Base-by-base conservation (phyloP, 257 asterid species). In the Rauvolfia tetraphylla region DNA sequence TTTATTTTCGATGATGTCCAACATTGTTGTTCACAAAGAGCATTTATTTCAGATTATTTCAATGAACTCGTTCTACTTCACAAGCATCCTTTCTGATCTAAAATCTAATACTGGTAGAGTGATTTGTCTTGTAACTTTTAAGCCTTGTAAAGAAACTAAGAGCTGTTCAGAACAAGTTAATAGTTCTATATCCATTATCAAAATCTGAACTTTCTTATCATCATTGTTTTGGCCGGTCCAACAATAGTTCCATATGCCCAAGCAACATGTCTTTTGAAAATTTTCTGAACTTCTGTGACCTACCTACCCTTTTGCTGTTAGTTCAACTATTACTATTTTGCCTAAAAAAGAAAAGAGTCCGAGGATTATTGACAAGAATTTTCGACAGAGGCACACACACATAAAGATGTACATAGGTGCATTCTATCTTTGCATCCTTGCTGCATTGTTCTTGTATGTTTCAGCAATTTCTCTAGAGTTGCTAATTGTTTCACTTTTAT, bases 401-500 rank as follows among this genome's bases (percentile, higher is more conserved):
- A 42, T 42, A 4, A 9, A 75, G 51, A 22, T 69, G 38, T 57
- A 42, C 66, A 41, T 36, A 51, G 57, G 7, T 33, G 27, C 34
- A 49, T 75, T 65, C 14, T 36, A 0, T n/a, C 22, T 10, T 58
- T 59, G 54, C 79, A 73, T 72, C 57, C 63, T 87, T 31, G 15
- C 31, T 81, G 68, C 69, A 17, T 70, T 51, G 18, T 58, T 73
- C 74, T 74, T 66, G 74, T 76, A 66, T 15, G 39, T 25, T 33
- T 46, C 61, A 53, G 33, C 49, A 42, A 13, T 46, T 49, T 41
- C 42, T 75, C 75, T 71, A 77, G 71, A 75, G 44, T 84, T 75
- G 83, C 82, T 72, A 49, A 68, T 78, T 68, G 44, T 74, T 84
- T 84, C 81, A 46, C 58, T 79, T 68, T 69, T 49, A 42, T 54